These are phyloP conservation scores for Phanerochaete carnosa DNA, from an alignment of 768 basidiomycete genomes.

Conservation along the genomic window DNA sequence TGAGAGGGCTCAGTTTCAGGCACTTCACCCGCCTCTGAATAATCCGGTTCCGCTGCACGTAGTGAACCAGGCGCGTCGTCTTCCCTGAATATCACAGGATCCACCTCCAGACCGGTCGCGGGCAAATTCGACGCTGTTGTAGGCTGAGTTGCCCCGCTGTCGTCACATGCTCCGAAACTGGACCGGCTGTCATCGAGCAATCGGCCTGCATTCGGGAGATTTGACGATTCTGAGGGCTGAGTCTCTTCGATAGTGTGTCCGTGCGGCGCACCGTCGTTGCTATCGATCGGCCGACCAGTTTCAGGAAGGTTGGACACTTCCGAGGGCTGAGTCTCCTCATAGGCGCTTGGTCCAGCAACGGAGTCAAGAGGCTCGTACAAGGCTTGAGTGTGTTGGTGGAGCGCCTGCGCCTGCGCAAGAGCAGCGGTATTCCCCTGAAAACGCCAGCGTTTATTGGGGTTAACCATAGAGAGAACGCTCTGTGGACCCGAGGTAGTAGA, in stretches of 20 bases:
- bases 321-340: slow-evolving; percentile 3
- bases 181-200: not conserved
- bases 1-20: not conserved
- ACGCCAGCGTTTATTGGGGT: slow-evolving; percentile 28
- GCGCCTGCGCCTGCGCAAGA: not conserved
- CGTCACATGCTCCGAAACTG: not conserved
- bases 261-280: not conserved
- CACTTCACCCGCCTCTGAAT: not conserved
- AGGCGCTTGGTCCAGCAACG: slow-evolving; percentile 2
- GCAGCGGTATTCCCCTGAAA: not conserved
- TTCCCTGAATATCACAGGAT: not conserved
- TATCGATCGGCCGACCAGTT: not conserved
- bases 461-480: slow-evolving; percentile 30
- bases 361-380: not conserved
- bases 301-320: not conserved
- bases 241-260: slow-evolving; percentile 12
- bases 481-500: slow-evolving; percentile 22
- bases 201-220: slow-evolving; percentile 8
- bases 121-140: not conserved
- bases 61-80: not conserved
- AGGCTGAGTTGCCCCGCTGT: slow-evolving; percentile 1
- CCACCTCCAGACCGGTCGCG: not conserved
- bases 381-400: not conserved
- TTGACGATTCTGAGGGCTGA: slow-evolving; percentile 19
- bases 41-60: not conserved